phyloP scores from a whole-genome alignment of 176 grass and related monocot genomes.

The Aechmea fasciata region DNA sequence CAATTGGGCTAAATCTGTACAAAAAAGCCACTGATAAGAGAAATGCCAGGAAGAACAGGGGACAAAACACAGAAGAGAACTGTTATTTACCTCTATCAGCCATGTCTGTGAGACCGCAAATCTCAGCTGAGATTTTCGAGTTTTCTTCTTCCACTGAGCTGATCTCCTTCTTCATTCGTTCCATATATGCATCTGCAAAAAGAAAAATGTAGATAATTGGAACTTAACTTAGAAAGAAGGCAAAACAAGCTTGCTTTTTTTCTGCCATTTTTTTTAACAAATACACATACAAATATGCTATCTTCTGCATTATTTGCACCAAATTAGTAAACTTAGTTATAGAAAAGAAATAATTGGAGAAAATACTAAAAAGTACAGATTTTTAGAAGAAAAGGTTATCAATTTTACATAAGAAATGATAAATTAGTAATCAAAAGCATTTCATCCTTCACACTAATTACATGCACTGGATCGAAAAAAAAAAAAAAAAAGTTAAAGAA shows the following conservation, averaged over 20 bases:
- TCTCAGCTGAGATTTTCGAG: conserved; percentile 31
- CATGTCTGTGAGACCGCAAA: conserved; percentile 27
- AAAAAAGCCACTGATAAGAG: background rate
- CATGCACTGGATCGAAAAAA: background rate
- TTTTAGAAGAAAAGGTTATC: background rate
- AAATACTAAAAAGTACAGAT: background rate
- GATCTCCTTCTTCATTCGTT: conserved; percentile 44
- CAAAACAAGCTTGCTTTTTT: background rate
- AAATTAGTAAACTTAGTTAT: background rate
- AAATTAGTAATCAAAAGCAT: background rate
- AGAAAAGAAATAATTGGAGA: background rate
- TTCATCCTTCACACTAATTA: background rate
- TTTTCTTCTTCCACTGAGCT: conserved; percentile 32
- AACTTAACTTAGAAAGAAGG: background rate
- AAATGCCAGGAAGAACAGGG: conserved; percentile 2
- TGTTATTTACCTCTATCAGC: conserved; percentile 25
- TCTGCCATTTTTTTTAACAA: background rate
- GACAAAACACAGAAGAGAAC: background rate
- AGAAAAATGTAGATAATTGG: background rate
- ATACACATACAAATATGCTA: background rate
- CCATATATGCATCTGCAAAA: conserved; percentile 35
- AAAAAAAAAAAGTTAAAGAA: background rate
- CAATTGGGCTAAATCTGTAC: conserved; percentile 42
- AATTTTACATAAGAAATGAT: background rate
- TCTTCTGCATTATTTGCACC: background rate